Evolutionary conservation across 2,329 filamentous ascomycete genomes (phyloP).

Genomic region (Botrytis paeoniae): DNA sequence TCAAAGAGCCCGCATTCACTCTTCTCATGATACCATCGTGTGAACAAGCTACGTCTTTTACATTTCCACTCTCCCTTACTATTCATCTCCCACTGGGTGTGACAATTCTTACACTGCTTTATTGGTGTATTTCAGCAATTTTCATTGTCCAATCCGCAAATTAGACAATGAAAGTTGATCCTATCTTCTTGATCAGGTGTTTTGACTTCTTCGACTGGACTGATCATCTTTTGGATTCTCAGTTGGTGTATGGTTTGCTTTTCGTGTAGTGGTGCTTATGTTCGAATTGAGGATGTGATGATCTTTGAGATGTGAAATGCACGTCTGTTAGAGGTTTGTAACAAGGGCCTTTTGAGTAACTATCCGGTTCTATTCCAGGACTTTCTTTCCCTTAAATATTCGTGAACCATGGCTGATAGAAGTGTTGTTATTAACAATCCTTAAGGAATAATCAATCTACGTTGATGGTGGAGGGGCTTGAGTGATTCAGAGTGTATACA

Average conservation of each 20-base stretch:
- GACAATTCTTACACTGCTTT: neutral
- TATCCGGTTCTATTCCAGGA: rapidly evolving
- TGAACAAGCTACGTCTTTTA: neutral
- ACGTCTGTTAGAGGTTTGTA: neutral
- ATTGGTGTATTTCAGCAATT: neutral
- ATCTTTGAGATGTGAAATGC: neutral
- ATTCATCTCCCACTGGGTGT: neutral
- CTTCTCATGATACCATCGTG: neutral
- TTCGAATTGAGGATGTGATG: neutral
- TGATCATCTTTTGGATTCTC: neutral
- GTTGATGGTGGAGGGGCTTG: neutral
- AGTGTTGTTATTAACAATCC: neutral
- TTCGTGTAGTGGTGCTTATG: neutral
- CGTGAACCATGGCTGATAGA: neutral
- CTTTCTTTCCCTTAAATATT: neutral
- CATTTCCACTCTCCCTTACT: neutral
- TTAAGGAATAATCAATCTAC: rapidly evolving
- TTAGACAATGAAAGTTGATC: neutral
- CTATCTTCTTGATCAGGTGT: neutral
- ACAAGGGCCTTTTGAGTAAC: neutral
- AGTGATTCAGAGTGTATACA: neutral
- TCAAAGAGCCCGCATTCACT: neutral
- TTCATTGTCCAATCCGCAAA: neutral
- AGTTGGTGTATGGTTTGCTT: neutral
- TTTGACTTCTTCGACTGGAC: neutral